Evolutionary conservation across 2,329 filamentous ascomycete species (phyloP).

Genomic region (Bipolaris cookei): DNA sequence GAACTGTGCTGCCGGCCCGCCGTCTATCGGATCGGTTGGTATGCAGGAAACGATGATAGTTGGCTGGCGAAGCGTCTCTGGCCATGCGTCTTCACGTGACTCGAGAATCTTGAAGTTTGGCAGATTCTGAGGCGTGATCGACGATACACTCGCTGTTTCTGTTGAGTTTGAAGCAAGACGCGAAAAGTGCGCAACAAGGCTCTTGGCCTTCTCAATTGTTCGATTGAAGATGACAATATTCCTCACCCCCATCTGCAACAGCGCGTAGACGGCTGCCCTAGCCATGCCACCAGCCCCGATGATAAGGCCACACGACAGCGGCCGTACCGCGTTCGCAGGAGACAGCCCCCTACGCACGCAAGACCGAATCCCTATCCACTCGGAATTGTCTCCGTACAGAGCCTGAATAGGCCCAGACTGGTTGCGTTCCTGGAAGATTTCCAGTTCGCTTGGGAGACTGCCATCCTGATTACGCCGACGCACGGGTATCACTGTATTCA

Average conservation of each 20-base stretch:
- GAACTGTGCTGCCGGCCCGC: conserved; percentile 71
- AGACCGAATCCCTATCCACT: conserved; percentile 79
- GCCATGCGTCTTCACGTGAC: conserved; percentile 68
- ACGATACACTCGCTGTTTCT: conserved; percentile 24
- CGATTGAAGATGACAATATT: conserved; percentile 79
- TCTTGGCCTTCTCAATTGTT: conserved; percentile 69
- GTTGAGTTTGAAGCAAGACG: conserved; percentile 49
- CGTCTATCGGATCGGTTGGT: conserved; percentile 70
- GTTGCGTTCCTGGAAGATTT: conserved; percentile 64
- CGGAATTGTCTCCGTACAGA: conserved; percentile 79
- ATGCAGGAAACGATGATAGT: conserved; percentile 81
- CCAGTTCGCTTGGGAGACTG: conserved; percentile 61
- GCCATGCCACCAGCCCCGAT: conserved; percentile 76
- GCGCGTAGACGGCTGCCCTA: conserved; percentile 76
- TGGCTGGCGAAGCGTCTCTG: conserved; percentile 65
- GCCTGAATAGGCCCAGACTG: conserved; percentile 70
- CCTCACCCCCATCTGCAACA: conserved; percentile 77
- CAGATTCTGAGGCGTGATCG: conserved; percentile 28
- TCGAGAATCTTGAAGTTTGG: conserved; percentile 65
- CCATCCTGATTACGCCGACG: conserved; percentile 65
- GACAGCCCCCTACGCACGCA: conserved; percentile 75
- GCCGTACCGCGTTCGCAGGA: conserved; percentile 67
- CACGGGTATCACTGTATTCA: conserved; percentile 77
- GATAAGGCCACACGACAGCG: conserved; percentile 60
- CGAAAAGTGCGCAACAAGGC: conserved; percentile 73